Percentiles rank a stretch among this genome's conserved stretches.
Conservation (phyloP, 2,329 filamentous ascomycete species). For the Ceratocystis diversiconidia region DNA sequence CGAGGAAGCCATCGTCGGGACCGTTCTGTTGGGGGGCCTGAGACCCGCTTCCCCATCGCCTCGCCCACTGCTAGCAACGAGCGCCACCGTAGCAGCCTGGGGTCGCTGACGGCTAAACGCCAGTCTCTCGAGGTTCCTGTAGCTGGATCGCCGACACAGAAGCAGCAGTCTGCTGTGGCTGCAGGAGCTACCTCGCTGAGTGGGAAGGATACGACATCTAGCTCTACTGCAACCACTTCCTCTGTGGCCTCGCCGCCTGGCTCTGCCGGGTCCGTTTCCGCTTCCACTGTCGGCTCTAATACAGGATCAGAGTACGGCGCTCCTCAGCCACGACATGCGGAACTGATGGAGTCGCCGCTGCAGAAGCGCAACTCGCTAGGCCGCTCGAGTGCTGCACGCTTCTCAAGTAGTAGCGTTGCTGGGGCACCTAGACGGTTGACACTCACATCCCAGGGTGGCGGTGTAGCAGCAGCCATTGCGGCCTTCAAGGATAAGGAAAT, state of each 20-base stretch:
- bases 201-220: constrained; percentile 19
- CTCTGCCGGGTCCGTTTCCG: constrained; percentile 8
- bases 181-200: constrained; percentile 20
- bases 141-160: constrained; percentile 21
- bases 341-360: constrained; percentile 24
- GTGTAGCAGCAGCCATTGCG: constrained; percentile 19
- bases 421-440: constrained; percentile 29
- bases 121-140: constrained; percentile 72
- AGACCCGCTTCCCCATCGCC: constrained; percentile 75
- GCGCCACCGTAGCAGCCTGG: constrained; percentile 37
- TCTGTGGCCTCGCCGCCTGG: background rate
- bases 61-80: constrained; percentile 43
- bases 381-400: constrained; percentile 34
- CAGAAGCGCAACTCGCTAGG: constrained; percentile 54
- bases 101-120: constrained; percentile 41
- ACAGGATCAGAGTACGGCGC: constrained; percentile 5
- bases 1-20: constrained; percentile 56
- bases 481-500: constrained; percentile 17
- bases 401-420: constrained; percentile 34
- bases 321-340: constrained; percentile 16
- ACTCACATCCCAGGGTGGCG: constrained; percentile 22
- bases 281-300: background rate
- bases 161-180: constrained; percentile 17
- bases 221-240: constrained; percentile 19
- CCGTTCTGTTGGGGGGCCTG: constrained; percentile 56